Evolutionary conservation across 2,329 filamentous ascomycete genomes (phyloP), one percentile per base, ranked within the genome.

Genomic region (Orbilia ellipsospora): DNA sequence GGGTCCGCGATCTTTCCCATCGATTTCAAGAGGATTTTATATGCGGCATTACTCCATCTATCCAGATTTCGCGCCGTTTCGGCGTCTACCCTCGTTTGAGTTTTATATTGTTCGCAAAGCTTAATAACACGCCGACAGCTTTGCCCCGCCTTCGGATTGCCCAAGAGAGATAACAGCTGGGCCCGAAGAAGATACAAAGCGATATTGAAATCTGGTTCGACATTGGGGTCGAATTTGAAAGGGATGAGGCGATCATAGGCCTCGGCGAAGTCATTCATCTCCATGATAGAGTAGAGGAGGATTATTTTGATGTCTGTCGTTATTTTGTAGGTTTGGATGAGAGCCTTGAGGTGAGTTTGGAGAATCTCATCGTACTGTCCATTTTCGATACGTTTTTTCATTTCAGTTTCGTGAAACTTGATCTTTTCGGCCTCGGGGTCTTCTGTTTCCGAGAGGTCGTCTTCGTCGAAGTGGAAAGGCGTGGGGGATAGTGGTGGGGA

Each of bases 401-500:
- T 48, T 23, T 57, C 26, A 0, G 16, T 12, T 2, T 15, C 13
- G n/a, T 66, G 62, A n/a, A 57, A 66, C 6, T 18, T 10, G 7
- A 66, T 16, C 16, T 56, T 56, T 20, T 23, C 44, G n/a, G 40
- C 3, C 3, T 8, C 13, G 4, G 12, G 18, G 31, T 66, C 42
- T 13, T 66, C 62, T 36, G 45, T 52, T 18, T 57, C 51, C 3
- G 62, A 56, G 10, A 66, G 40, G 15, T 66, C 42, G 15, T 66
- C 28, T 50, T 66, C 62, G 16, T 66, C 62, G 26, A 66, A 66
- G 13, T 66, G 51, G 40, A 66, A 56, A 4, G 48, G 16, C 8
- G 13, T 48, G 5, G 18, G 48, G 18, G n/a, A 23, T 8, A 52
- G 48, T 23, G 10, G 16, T 52, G 44, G 44, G 44, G 44, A 48